Conservation (phyloP, 345 rosid genomes). For the Salix koriyanagi region DNA sequence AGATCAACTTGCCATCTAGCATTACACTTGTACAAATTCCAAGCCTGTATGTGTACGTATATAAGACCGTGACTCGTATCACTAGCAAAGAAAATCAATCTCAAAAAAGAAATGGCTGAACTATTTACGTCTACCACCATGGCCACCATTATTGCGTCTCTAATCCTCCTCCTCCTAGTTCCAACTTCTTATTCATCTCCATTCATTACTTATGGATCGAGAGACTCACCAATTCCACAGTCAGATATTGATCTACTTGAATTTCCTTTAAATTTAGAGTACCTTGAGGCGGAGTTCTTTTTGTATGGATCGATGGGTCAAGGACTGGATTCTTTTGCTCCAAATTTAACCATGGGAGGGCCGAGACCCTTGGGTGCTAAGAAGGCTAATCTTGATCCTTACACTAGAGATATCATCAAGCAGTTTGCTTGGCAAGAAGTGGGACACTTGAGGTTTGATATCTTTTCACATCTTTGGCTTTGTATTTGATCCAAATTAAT, state of each 20-base stretch:
- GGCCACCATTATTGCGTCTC: conserved; percentile 8
- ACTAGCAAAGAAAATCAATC: background rate
- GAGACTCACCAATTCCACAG: conserved; percentile 13
- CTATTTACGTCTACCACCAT: conserved; percentile 3
- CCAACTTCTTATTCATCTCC: conserved; percentile 19
- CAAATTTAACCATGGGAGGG: conserved; percentile 59
- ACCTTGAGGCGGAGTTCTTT: conserved; percentile 91
- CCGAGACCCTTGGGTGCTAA: conserved; percentile 66
- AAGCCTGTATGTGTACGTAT: background rate
- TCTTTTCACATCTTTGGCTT: background rate
- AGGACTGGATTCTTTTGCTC: conserved; percentile 73
- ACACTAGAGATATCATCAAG: conserved; percentile 50
- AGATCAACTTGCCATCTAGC: background rate
- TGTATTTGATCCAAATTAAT: background rate
- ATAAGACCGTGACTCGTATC: background rate
- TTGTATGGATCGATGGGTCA: conserved; percentile 61
- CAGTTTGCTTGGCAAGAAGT: conserved; percentile 93
- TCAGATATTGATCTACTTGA: conserved; percentile 53
- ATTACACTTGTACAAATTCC: background rate
- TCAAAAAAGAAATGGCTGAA: conserved; percentile 3
- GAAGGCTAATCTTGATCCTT: conserved; percentile 52
- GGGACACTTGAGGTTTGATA: conserved; percentile 64
- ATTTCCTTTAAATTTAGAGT: conserved; percentile 83
- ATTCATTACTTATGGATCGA: background rate
- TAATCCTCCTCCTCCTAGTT: conserved; percentile 23